Percentiles rank a stretch among this genome's conserved stretches.
These are phyloP conservation scores for Corchorus capsularis DNA, from an alignment of 345 rosid genomes.

Conservation along the genomic window DNA sequence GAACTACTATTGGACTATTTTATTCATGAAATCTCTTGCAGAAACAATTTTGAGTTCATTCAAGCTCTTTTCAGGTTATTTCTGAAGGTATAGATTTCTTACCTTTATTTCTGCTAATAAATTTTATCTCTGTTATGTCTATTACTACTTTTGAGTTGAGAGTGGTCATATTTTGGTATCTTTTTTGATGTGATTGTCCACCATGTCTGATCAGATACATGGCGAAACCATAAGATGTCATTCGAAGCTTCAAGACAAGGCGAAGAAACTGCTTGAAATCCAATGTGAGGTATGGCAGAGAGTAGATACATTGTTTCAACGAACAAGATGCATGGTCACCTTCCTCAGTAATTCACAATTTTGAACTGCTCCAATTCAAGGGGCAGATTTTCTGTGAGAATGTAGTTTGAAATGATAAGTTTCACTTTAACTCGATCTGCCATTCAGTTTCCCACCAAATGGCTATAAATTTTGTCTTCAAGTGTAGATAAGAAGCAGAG, in stretches of 20 bases:
- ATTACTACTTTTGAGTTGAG: background rate
- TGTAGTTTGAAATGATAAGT: no score
- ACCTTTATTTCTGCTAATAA: background rate
- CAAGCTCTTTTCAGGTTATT: slow-evolving; percentile 84
- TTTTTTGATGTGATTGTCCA: slow-evolving; percentile 2
- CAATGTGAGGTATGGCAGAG: slow-evolving; percentile 80
- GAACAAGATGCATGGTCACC: slow-evolving; percentile 83
- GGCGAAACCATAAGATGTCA: slow-evolving; percentile 82
- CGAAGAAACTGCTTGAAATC: slow-evolving; percentile 65
- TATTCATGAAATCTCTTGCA: slow-evolving; percentile 62
- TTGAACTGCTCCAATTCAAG: slow-evolving; percentile 29
- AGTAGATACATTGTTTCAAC: slow-evolving; percentile 83
- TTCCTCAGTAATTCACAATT: slow-evolving; percentile 94
- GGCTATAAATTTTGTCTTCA: no score
- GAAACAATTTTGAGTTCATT: slow-evolving; percentile 85
- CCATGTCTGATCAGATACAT: slow-evolving; percentile 58
- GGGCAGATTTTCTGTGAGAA: background rate
- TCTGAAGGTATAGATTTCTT: slow-evolving; percentile 63
- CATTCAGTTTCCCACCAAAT: no score
- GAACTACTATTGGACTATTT: slow-evolving; percentile 82
- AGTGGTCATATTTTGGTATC: background rate
- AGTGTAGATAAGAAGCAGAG: no score
- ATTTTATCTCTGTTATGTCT: background rate
- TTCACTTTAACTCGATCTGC: no score
- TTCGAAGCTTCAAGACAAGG: slow-evolving; percentile 64